phyloP scores from a whole-genome alignment of 495 filamentous ascomycete species.

The Annulohypoxylon nitens region DNA sequence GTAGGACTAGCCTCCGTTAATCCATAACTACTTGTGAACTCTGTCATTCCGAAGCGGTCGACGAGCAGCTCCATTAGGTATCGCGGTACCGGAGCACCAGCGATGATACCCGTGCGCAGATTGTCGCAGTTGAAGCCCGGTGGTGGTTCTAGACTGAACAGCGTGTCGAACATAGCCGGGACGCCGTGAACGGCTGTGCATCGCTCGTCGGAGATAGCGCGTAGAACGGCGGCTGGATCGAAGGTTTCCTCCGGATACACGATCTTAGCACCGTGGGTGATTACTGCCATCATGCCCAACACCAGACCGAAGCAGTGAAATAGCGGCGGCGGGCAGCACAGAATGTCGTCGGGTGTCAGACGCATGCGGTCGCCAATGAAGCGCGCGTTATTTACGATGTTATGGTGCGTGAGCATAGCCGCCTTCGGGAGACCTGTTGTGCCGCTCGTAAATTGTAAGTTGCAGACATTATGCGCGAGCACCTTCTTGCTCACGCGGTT shows the following conservation, averaged over 20 bases:
- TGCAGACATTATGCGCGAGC: slow-evolving; percentile 72
- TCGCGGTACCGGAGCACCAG: slow-evolving; percentile 74
- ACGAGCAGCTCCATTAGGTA: slow-evolving; percentile 74
- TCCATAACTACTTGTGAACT: slow-evolving; percentile 78
- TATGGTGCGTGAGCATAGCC: slow-evolving; percentile 81
- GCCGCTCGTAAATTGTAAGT: slow-evolving; percentile 78
- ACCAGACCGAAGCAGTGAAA: slow-evolving; percentile 84
- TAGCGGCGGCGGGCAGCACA: slow-evolving; percentile 78
- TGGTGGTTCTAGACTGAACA: slow-evolving; percentile 67
- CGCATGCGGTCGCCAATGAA: slow-evolving; percentile 79
- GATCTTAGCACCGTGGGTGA: slow-evolving; percentile 76
- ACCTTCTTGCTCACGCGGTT: slow-evolving; percentile 59
- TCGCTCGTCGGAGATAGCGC: slow-evolving; percentile 70
- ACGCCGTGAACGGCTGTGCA: slow-evolving; percentile 81
- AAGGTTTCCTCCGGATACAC: slow-evolving; percentile 76
- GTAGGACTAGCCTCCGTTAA: slow-evolving; percentile 80
- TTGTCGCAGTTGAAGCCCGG: slow-evolving; percentile 60
- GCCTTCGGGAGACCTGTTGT: slow-evolving; percentile 79
- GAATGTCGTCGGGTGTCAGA: slow-evolving; percentile 69
- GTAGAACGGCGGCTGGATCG: slow-evolving; percentile 68
- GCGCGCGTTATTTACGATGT: slow-evolving; percentile 76
- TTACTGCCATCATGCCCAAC: slow-evolving; percentile 73
- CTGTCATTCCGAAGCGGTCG: slow-evolving; percentile 71
- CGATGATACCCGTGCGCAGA: slow-evolving; percentile 78
- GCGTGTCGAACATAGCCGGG: slow-evolving; percentile 78